Base-by-base conservation (phyloP, 805 yeast genomes). In the Phaffomyces thermotolerans region DNA sequence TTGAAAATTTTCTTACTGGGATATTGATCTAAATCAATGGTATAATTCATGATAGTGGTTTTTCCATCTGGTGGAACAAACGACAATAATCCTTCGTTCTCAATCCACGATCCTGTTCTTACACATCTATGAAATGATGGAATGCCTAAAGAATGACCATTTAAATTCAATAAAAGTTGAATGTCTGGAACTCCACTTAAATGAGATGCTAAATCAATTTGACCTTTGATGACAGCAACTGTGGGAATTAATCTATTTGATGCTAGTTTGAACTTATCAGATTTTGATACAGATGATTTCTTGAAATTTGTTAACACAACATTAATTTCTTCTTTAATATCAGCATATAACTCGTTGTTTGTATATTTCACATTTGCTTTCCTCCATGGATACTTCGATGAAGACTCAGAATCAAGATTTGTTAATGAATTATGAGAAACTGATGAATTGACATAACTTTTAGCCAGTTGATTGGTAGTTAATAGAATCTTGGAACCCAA, bases 1-100 rank as follows among this genome's bases (percentile, higher is more conserved):
- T 47, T 50, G 8, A 49, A 51, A 1, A 47, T 31, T 13, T 47
- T 52, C 1, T 49, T 44, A 2, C 40, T 6, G 6, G 60, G 47
- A 34, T 49, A 43, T 20, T 45, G 46, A 42, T 62, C 64, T 15
- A 82, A 54, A 50, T 84, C 84, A 27, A 84, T 60, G 6, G 73
- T 68, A 61, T 90, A 90, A 9, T 75, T 62, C 72, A 81, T 74
- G 20, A 90, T 58, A 3, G 71, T 67, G 34, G 78, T 76, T 46
- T 67, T 72, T 7, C 95, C 97, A 62, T 91, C 96, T 0, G 98
- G 95, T 6, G 98, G 99, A 17, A 84, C 72, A 55, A 91, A 87
- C 15, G 78, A 68, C 29, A 89, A 57, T 0, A 64, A 50, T 1
- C 78, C 79, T 1, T 74, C 73, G 6, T 54, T 55, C 31, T 55